phyloP scores from a whole-genome alignment of 768 basidiomycete species.

The Imleria badia region DNA sequence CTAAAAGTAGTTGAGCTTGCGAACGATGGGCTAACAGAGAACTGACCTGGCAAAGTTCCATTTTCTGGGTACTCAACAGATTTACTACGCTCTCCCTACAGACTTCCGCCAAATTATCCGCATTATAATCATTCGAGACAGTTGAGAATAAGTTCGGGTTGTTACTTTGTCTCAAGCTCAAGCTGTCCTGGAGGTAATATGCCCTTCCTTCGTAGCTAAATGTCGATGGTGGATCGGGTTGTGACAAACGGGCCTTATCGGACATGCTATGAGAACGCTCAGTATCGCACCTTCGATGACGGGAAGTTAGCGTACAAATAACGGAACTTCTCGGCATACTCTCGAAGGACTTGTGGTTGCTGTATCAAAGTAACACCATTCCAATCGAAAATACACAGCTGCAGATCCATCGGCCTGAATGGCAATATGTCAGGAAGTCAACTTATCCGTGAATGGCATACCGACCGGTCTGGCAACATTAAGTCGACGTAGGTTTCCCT shows the following conservation, averaged over 20 bases:
- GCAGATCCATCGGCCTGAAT: constrained; percentile 57
- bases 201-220: constrained; percentile 35
- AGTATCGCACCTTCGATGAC: not conserved
- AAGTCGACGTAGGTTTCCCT: constrained; percentile 43
- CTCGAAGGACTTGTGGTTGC: constrained; percentile 43
- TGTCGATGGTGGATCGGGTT: constrained; percentile 49
- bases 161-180: constrained; percentile 47
- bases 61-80: constrained; percentile 52
- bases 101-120: constrained; percentile 13
- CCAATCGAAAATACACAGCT: constrained; percentile 42
- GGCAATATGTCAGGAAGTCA: constrained; percentile 2
- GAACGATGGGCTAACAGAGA: not conserved
- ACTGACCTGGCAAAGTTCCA: constrained; percentile 54
- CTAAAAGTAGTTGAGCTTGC: constrained; percentile 33
- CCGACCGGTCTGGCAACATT: constrained; percentile 58
- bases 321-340: constrained; percentile 41
- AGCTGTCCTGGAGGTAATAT: constrained; percentile 49
- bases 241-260: constrained; percentile 26
- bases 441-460: not conserved
- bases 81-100: constrained; percentile 52
- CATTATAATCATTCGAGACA: not conserved
- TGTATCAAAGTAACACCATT: constrained; percentile 24
- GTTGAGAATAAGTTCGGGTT: constrained; percentile 22
- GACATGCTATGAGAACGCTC: constrained; percentile 34
- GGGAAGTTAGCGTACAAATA: constrained; percentile 40